Percentiles rank a stretch among this genome's conserved stretches.
phyloP scores from a whole-genome alignment of 768 basidiomycete species.

The Clitopilus hobsonii region DNA sequence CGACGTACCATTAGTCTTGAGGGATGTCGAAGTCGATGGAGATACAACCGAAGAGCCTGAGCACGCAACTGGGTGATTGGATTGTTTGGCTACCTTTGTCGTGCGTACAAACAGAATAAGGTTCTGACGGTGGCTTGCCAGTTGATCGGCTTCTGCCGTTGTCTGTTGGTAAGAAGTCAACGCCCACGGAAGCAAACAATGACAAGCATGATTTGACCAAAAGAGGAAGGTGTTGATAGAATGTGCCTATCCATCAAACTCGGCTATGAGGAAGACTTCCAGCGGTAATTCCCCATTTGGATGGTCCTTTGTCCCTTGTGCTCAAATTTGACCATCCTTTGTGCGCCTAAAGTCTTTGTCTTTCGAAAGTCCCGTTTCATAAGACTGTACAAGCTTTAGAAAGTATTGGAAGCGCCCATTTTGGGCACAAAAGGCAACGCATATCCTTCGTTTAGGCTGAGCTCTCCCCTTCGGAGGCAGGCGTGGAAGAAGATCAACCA shows the following conservation, averaged over 20 bases:
- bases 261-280: neutral
- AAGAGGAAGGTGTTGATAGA: constrained; percentile 3
- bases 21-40: constrained; percentile 51
- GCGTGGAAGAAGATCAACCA: too few relatives aligned
- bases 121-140: constrained; percentile 52
- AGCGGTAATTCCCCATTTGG: neutral
- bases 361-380: neutral
- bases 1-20: constrained; percentile 63
- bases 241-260: neutral
- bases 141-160: constrained; percentile 28
- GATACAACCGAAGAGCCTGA: constrained; percentile 27
- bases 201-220: neutral
- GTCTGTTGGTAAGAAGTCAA: neutral
- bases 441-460: neutral
- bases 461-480: neutral
- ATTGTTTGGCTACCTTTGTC: constrained; percentile 36
- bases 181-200: neutral
- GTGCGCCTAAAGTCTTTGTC: neutral
- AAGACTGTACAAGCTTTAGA: too few relatives aligned
- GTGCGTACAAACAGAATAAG: constrained; percentile 40
- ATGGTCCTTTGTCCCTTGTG: neutral
- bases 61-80: constrained; percentile 9
- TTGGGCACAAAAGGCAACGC: neutral
- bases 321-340: neutral
- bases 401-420: neutral